Evolutionary conservation across 2,329 filamentous ascomycete genomes (phyloP).

Genomic region (Xylaria sp.): DNA sequence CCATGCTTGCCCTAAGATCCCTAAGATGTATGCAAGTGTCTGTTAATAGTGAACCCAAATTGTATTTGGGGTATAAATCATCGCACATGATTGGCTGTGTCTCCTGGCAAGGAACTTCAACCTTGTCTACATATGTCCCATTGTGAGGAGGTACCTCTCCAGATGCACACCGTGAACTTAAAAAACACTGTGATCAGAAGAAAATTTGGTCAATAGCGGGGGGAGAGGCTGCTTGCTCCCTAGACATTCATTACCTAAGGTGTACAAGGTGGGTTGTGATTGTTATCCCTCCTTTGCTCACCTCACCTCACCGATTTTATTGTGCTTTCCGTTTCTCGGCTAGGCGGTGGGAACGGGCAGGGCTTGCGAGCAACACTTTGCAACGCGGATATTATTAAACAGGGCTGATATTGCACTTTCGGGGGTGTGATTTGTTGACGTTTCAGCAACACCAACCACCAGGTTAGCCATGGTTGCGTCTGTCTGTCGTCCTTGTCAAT

Average conservation of each 20-base stretch:
- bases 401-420: background rate
- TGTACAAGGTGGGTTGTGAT: background rate
- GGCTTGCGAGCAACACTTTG: background rate
- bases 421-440: background rate
- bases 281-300: background rate
- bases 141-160: too few relatives aligned
- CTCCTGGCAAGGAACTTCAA: too few relatives aligned
- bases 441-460: background rate
- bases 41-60: too few relatives aligned
- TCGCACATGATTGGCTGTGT: too few relatives aligned
- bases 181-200: too few relatives aligned
- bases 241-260: too few relatives aligned
- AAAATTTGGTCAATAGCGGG: conserved; percentile 5
- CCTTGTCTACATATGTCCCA: too few relatives aligned
- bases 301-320: conserved; percentile 8
- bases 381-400: background rate
- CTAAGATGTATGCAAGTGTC: background rate
- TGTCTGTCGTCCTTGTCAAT: background rate
- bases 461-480: background rate
- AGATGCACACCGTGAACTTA: too few relatives aligned
- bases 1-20: background rate
- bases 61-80: too few relatives aligned
- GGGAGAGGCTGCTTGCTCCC: background rate
- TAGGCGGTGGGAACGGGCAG: background rate
- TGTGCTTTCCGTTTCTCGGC: background rate